phyloP scores from a whole-genome alignment of 768 basidiomycete genomes.

The Phylloporus sp. region DNA sequence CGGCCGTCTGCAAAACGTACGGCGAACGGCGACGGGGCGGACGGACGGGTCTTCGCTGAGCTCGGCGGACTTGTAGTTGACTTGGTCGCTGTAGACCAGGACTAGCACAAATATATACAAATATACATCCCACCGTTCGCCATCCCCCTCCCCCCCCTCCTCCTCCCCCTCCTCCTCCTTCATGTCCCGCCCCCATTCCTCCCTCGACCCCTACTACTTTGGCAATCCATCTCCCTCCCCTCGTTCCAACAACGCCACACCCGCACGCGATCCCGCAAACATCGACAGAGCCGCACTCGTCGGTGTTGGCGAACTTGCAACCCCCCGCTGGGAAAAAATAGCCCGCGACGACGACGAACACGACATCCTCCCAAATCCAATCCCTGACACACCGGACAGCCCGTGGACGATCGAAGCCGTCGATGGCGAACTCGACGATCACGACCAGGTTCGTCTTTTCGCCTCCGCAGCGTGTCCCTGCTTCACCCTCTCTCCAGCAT shows the following conservation, averaged over 20 bases:
- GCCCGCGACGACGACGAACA: constrained; percentile 39
- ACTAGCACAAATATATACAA: no score
- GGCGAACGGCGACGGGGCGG: no score
- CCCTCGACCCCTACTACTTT: constrained; percentile 88
- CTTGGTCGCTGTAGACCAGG: constrained; percentile 41
- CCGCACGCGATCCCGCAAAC: constrained; percentile 66
- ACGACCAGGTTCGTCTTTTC: constrained; percentile 51
- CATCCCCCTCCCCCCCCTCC: constrained; percentile 56
- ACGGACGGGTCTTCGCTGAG: constrained; percentile 30
- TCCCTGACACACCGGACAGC: constrained; percentile 61
- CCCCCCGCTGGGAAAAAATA: constrained; percentile 77
- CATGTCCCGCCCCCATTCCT: constrained; percentile 70
- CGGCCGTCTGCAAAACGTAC: constrained; percentile 25
- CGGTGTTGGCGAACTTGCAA: constrained; percentile 92
- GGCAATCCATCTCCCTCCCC: constrained; percentile 62
- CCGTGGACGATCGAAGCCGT: constrained; percentile 88
- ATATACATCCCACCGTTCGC: no score
- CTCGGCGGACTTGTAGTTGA: constrained; percentile 33
- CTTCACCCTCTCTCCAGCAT: constrained; percentile 27
- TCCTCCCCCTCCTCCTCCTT: constrained; percentile 74
- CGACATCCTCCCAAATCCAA: constrained; percentile 33
- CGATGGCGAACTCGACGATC: constrained; percentile 71
- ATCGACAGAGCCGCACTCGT: constrained; percentile 87
- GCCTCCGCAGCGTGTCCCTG: no score
- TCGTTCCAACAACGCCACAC: no score